A percentile compares a stretch with the other conserved stretches of the same genome.
These are phyloP conservation scores for Boletus fagicola DNA, from an alignment of 768 basidiomycete genomes.

Conservation along the genomic window DNA sequence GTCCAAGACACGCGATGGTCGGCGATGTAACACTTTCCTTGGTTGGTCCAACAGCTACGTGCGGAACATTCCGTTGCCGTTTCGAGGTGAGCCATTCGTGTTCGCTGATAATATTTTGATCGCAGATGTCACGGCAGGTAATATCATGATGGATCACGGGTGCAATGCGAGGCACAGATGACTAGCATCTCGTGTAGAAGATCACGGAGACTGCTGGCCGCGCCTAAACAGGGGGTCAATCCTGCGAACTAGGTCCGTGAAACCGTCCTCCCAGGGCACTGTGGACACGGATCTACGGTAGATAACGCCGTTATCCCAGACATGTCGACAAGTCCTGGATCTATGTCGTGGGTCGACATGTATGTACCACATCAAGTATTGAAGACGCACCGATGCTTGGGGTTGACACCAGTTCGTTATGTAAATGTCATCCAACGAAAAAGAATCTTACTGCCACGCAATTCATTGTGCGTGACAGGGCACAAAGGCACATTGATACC, in stretches of 20 bases:
- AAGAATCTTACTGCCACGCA: not conserved
- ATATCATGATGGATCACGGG: not conserved
- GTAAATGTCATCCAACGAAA: not conserved
- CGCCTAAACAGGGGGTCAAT: not conserved
- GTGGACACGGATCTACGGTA: not conserved
- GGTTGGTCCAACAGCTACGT: not conserved
- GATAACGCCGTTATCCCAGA: not conserved
- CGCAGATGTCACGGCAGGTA: not conserved
- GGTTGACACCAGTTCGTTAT: too few relatives aligned
- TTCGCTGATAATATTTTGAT: not conserved
- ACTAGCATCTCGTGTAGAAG: not conserved
- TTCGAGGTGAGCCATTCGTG: not conserved
- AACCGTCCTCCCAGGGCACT: not conserved
- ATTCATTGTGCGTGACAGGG: not conserved
- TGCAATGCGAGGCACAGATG: not conserved
- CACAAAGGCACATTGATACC: not conserved
- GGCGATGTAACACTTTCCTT: not conserved
- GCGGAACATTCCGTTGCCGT: not conserved
- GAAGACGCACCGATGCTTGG: too few relatives aligned
- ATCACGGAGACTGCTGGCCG: not conserved
- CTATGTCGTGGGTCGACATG: too few relatives aligned
- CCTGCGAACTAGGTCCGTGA: not conserved
- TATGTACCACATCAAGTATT: too few relatives aligned
- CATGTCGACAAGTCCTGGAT: too few relatives aligned
- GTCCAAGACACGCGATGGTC: not conserved